phyloP scores from a whole-genome alignment of 805 yeast genomes.

The Nakazawaea populi region DNA sequence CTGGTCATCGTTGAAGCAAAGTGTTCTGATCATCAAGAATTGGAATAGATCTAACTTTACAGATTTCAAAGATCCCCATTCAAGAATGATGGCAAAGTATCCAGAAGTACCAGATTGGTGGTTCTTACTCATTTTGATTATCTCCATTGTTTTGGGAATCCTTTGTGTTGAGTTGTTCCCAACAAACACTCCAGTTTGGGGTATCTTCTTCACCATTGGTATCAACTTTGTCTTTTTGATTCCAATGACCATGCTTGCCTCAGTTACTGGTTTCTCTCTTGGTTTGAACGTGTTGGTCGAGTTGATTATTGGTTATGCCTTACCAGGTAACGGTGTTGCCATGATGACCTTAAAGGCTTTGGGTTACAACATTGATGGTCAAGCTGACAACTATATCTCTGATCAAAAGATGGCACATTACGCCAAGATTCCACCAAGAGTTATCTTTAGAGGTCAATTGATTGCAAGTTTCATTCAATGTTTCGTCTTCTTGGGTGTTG shows the following conservation, averaged over 20 bases:
- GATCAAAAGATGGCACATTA: neutral
- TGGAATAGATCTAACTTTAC: neutral
- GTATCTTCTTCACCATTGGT: neutral
- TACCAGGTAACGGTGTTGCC: neutral
- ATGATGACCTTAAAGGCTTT: neutral
- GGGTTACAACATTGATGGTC: neutral
- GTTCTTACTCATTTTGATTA: neutral
- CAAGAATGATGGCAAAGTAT: neutral
- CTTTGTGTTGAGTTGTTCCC: neutral
- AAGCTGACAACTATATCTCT: neutral
- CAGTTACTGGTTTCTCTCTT: neutral
- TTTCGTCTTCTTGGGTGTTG: neutral
- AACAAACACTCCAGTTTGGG: neutral
- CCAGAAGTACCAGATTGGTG: neutral
- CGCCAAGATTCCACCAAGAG: neutral
- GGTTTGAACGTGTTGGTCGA: neutral
- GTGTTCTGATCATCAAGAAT: neutral
- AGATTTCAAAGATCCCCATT: neutral
- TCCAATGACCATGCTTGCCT: neutral
- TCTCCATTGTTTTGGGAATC: neutral
- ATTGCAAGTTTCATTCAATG: neutral
- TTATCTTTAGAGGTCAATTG: neutral
- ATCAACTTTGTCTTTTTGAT: neutral
- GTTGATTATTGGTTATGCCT: neutral
- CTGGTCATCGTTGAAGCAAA: neutral